Conservation (phyloP, 1,284 basidiomycete species). For the Tylopilus sp. region DNA sequence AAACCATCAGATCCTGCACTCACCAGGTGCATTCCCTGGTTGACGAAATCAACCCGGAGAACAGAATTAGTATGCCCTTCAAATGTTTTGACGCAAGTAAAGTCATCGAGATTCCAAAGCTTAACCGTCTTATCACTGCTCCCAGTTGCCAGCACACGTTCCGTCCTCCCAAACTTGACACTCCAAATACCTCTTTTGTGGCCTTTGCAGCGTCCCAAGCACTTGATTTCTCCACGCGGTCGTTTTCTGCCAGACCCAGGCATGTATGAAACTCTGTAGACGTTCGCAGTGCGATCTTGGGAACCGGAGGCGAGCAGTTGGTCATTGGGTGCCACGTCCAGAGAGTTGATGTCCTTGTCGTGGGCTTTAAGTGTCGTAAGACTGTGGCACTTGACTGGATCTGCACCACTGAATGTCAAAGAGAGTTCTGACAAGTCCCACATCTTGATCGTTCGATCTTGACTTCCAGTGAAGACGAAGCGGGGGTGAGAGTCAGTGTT, state of each 20-base stretch:
- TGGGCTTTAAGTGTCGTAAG: conserved; percentile 91
- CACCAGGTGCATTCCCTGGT: conserved; percentile 80
- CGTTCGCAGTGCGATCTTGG: conserved; percentile 92
- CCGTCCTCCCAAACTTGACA: conserved; percentile 81
- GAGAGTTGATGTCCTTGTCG: conserved; percentile 98
- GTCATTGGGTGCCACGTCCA: conserved; percentile 93
- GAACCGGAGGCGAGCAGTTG: conserved; percentile 88
- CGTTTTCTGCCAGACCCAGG: conserved; percentile 39
- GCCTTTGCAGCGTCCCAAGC: conserved; percentile 89
- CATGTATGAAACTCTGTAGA: conserved; percentile 75
- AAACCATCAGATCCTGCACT: conserved; percentile 91
- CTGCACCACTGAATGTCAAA: conserved; percentile 22
- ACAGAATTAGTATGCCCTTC: conserved; percentile 98
- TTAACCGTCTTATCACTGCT: conserved; percentile 94
- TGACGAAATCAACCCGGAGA: conserved; percentile 88
- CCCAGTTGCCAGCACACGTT: conserved; percentile 86
- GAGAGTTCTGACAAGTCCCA: conserved; percentile 80
- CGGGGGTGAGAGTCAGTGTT: conserved; percentile 34
- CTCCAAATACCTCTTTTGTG: conserved; percentile 98
- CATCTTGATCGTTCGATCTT: conserved; percentile 97
- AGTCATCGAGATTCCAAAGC: conserved; percentile 92
- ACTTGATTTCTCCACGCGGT: conserved; percentile 63
- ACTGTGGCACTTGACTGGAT: conserved; percentile 60
- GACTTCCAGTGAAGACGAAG: conserved; percentile 91
- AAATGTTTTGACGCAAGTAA: conserved; percentile 89